Conservation (phyloP, 164 flowering plant genomes). For the Annona squamosa region DNA sequence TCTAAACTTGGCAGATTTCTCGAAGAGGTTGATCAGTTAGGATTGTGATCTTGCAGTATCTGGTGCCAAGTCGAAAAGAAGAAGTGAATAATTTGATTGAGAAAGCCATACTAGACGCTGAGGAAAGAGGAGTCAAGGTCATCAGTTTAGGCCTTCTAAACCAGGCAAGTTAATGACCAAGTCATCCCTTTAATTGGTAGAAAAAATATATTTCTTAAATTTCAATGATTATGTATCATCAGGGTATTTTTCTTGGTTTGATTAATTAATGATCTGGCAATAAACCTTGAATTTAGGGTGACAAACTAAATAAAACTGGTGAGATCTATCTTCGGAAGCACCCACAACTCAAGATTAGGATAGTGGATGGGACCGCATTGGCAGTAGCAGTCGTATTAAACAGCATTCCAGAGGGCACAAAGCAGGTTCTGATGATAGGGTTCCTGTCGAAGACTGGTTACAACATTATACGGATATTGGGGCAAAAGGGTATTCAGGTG, state of each 20-base stretch:
- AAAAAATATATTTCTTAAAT: too few species aligned
- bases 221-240: too few species aligned
- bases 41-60: not conserved
- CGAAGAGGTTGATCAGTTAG: not conserved
- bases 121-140: constrained; percentile 48
- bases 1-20: too few species aligned
- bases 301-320: constrained; percentile 54
- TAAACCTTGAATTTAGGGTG: constrained; percentile 27
- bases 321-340: constrained; percentile 43
- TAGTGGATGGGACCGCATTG: constrained; percentile 57
- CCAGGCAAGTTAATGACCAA: constrained; percentile 25
- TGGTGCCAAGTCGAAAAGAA: constrained; percentile 30
- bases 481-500: constrained; percentile 51
- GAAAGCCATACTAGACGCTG: constrained; percentile 60
- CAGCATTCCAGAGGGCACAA: constrained; percentile 48
- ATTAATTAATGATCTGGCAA: too few species aligned
- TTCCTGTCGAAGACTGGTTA: constrained; percentile 37
- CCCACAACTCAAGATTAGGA: constrained; percentile 43
- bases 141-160: constrained; percentile 63
- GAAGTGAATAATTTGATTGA: constrained; percentile 50
- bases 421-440: constrained; percentile 45
- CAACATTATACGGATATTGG: constrained; percentile 32
- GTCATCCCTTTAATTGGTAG: too few species aligned
- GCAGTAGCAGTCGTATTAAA: constrained; percentile 50
- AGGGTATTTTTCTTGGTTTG: too few species aligned